Conservation (phyloP, 345 rosid genomes). For the Arabidopsis arenosa region DNA sequence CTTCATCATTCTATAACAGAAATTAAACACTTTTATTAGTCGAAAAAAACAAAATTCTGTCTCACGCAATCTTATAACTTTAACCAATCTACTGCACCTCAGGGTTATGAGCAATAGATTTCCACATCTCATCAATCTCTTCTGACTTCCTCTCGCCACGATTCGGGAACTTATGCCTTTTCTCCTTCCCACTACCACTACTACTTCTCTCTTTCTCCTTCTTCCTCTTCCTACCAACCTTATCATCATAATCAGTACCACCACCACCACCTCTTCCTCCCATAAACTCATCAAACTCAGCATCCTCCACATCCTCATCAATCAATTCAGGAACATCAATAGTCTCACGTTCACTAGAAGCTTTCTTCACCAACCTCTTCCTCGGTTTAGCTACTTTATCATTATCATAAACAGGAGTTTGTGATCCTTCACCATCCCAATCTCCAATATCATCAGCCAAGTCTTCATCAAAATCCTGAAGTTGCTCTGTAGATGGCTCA, state of each 20-base stretch:
- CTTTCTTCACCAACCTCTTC: slow-evolving; percentile 87
- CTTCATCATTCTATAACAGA: slow-evolving; percentile 77
- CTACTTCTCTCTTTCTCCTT: slow-evolving; percentile 53
- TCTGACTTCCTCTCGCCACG: slow-evolving; percentile 53
- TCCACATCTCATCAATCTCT: slow-evolving; percentile 97
- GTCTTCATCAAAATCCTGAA: slow-evolving; percentile 55
- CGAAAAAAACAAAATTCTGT: neutral
- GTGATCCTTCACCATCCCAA: slow-evolving; percentile 66
- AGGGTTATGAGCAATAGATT: slow-evolving; percentile 84
- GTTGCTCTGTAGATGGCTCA: slow-evolving; percentile 62
- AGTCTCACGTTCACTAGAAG: slow-evolving; percentile 45
- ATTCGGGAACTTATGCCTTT: slow-evolving; percentile 49
- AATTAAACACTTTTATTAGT: neutral
- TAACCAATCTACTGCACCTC: slow-evolving; percentile 57
- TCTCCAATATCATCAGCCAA: slow-evolving; percentile 68
- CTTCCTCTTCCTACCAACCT: slow-evolving; percentile 61
- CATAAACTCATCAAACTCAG: slow-evolving; percentile 51
- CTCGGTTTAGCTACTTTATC: slow-evolving; percentile 71
- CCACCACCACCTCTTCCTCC: slow-evolving; percentile 42
- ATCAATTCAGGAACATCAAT: slow-evolving; percentile 54
- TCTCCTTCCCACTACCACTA: slow-evolving; percentile 59
- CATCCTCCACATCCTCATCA: slow-evolving; percentile 63
- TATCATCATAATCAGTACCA: slow-evolving; percentile 49
- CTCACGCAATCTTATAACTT: slow-evolving; percentile 26
- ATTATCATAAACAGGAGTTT: slow-evolving; percentile 65